Base-by-base conservation (phyloP, 2,329 filamentous ascomycete genomes). In the Ophiostoma sp. region DNA sequence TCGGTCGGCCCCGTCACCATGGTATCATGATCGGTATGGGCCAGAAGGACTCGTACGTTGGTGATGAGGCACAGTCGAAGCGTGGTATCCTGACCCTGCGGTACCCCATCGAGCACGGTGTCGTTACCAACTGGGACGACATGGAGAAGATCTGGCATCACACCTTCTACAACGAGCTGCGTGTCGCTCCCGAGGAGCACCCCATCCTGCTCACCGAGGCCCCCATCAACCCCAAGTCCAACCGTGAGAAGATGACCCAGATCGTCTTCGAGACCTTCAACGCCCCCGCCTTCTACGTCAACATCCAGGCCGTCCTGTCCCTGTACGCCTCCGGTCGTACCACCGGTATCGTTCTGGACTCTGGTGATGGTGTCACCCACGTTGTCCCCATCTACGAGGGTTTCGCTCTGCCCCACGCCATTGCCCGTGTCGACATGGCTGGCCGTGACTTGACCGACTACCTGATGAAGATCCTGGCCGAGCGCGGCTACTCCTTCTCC, bases 101-200 rank as follows among this genome's bases (percentile, higher is more conserved):
- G 89, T 99, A 99, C 88, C 96, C 96, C 84, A 99, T 99, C 85
- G 96, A 99, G 91, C 96, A 99, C 92, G 96, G 96, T 96, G 96
- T 99, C 82, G 96, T 99, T 84, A 99, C 96, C 88, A 98, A 98
- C 93, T 99, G 96, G 96, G 96, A 99, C 86, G 96, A 98, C 87
- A 98, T 98, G 96, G 96, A 98, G 90, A 98, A 98, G 92, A 98
- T 99, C 82, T 99, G 96, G 96, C 96, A 99, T 87, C 96, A 99
- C 93, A 98, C 96, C 84, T 99, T 99, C 91, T 99, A 98, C 93
- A 99, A 99, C 89, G 96, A 99, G 90, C 91, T 99, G 83, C 95
- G 96, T 95, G 96, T 99, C 78, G 96, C 96, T 81, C 96, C 96
- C 81, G 96, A 99, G 91, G 96, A 99, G 92, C 96, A 99, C 91